These are phyloP conservation scores for Beta corolliflora DNA, from an alignment of 179 eudicot genomes.

Conservation along the genomic window DNA sequence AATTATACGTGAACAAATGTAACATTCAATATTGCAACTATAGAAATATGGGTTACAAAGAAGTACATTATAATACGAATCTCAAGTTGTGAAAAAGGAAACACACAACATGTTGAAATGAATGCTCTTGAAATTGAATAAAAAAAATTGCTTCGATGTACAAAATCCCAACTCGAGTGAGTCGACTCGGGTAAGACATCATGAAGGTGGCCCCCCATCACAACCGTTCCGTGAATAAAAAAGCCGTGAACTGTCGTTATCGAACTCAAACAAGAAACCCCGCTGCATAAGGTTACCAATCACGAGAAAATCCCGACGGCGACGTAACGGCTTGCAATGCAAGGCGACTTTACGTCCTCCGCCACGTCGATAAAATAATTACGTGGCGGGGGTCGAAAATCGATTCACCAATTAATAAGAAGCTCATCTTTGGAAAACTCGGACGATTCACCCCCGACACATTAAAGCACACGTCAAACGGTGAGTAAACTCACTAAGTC, in stretches of 20 bases:
- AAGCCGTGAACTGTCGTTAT: constrained; percentile 44
- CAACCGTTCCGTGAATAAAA: constrained; percentile 58
- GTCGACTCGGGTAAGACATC: neutral
- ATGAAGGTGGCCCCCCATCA: neutral
- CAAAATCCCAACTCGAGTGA: neutral
- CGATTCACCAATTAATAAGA: constrained; percentile 49
- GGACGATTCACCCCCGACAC: constrained; percentile 31
- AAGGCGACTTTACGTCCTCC: constrained; percentile 51
- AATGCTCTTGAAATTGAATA: no score
- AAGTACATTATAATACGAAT: no score
- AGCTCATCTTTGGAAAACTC: constrained; percentile 53
- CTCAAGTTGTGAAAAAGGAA: no score
- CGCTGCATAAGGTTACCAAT: constrained; percentile 79
- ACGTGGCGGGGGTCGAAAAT: constrained; percentile 48
- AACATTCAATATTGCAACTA: no score
- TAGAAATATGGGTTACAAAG: no score
- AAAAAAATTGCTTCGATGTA: neutral
- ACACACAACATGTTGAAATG: no score
- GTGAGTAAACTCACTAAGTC: constrained; percentile 34
- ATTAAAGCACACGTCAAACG: constrained; percentile 58
- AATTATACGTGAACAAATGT: no score
- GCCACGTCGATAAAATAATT: constrained; percentile 60
- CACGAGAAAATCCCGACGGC: constrained; percentile 45
- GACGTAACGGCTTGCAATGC: constrained; percentile 49
- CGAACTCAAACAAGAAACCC: constrained; percentile 65